Percentiles rank a stretch among this genome's conserved stretches.
Conservation (phyloP, 1,284 basidiomycete species). For the Farysia itapuensis region DNA sequence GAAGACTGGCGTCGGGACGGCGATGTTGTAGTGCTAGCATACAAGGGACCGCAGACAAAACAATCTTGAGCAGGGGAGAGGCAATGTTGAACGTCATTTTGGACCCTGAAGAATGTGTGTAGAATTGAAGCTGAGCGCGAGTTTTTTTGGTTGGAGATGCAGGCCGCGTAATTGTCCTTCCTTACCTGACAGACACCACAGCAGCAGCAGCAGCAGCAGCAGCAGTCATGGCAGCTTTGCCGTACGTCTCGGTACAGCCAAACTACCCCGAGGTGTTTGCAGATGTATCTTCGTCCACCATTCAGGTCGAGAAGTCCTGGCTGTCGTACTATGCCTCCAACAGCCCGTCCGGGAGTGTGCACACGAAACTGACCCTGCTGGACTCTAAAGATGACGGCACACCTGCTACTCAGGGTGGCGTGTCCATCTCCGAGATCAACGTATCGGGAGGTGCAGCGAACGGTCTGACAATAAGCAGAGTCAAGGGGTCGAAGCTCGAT, state of each 20-base stretch:
- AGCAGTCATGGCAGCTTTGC: conserved; percentile 38
- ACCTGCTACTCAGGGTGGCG: conserved; percentile 34
- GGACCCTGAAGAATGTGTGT: too few species aligned
- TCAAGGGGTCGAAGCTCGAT: conserved; percentile 18
- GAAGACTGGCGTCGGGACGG: conserved; percentile 75
- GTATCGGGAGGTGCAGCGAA: conserved; percentile 7
- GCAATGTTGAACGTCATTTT: too few species aligned
- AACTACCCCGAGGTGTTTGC: conserved; percentile 67
- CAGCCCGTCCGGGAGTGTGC: conserved; percentile 32
- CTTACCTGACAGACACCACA: too few species aligned
- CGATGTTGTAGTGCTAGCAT: conserved; percentile 72
- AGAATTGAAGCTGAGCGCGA: too few species aligned
- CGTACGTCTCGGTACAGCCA: conserved; percentile 67
- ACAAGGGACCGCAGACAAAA: conserved; percentile 43
- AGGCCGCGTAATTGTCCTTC: too few species aligned
- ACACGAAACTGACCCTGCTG: conserved; percentile 27
- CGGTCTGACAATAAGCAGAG: conserved; percentile 11
- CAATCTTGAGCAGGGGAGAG: too few species aligned
- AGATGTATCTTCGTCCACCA: conserved; percentile 66
- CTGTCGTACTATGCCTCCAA: conserved; percentile 68
- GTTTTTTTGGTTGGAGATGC: too few species aligned
- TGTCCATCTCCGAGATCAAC: conserved; percentile 25
- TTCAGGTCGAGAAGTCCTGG: conserved; percentile 71
- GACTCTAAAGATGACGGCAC: conserved; percentile 37
- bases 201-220: too few species aligned